A percentile compares a stretch with the other conserved stretches of the same genome.
Conservation (phyloP, 139 green algal species). For the Helicosporidium sp. region DNA sequence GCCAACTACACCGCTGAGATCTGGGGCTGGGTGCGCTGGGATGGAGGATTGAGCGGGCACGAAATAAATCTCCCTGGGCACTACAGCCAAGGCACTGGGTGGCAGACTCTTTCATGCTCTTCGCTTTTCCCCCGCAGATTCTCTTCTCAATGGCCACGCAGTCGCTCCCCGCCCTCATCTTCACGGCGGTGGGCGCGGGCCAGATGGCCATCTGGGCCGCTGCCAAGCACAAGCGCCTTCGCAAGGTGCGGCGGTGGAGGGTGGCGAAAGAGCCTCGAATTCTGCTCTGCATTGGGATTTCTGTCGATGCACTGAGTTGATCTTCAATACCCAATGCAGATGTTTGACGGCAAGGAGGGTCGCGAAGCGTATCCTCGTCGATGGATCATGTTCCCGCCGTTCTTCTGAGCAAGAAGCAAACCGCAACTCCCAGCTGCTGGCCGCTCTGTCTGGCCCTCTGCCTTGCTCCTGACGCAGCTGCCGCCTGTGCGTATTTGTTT, state of each 20-base stretch:
- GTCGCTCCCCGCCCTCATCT: slow-evolving; percentile 52
- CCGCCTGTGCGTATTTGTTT: neutral
- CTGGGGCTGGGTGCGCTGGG: slow-evolving; percentile 62
- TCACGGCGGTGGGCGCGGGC: slow-evolving; percentile 49
- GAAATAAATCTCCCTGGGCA: too few relatives aligned
- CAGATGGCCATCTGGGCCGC: slow-evolving; percentile 80
- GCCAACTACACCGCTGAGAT: slow-evolving; percentile 91
- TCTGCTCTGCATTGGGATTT: neutral
- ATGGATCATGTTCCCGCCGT: slow-evolving; percentile 79
- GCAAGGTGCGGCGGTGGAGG: slow-evolving; percentile 30
- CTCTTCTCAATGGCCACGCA: slow-evolving; percentile 68
- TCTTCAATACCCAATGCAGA: slow-evolving; percentile 24
- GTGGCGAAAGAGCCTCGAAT: neutral
- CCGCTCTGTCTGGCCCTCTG: neutral
- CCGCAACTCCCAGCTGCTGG: too few relatives aligned
- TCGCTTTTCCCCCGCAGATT: too few relatives aligned
- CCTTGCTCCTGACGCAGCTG: neutral
- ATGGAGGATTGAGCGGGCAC: too few relatives aligned
- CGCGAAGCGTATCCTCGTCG: slow-evolving; percentile 66
- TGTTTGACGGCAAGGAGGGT: slow-evolving; percentile 83
- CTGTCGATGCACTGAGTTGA: slow-evolving; percentile 2
- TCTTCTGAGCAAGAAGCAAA: slow-evolving; percentile 61
- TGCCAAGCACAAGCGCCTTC: slow-evolving; percentile 74
- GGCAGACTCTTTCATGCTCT: too few relatives aligned
- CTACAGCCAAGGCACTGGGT: too few relatives aligned